Evolutionary conservation across 2,329 filamentous ascomycete genomes (phyloP).

Genomic region (Sarocladium kiliense): DNA sequence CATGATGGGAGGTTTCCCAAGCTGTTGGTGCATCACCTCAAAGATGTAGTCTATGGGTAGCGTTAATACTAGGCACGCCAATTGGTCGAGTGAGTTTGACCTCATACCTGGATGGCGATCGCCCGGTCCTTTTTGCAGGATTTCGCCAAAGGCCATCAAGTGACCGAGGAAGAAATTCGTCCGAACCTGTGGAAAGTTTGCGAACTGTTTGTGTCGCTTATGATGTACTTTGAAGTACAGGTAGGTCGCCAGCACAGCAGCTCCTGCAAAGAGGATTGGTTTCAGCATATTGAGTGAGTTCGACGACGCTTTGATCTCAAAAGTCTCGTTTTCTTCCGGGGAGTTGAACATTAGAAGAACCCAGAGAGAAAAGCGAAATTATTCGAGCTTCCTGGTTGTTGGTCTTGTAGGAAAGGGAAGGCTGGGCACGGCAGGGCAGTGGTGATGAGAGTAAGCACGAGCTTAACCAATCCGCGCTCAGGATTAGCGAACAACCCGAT

Average conservation of each 20-base stretch:
- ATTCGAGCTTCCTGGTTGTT: no score
- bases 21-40: neutral
- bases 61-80: no score
- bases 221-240: neutral
- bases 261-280: no score
- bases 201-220: neutral
- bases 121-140: neutral
- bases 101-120: neutral
- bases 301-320: no score
- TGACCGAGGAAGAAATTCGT: neutral
- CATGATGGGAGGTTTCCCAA: neutral
- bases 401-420: no score
- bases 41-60: neutral
- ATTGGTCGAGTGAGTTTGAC: no score
- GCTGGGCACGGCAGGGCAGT: no score
- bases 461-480: neutral
- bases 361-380: no score
- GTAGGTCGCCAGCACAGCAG: no score
- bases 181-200: neutral
- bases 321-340: no score
- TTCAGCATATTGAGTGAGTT: no score
- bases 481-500: neutral
- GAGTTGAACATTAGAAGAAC: no score
- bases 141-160: neutral
- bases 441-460: neutral